phyloP scores from a whole-genome alignment of 208 protist genomes.

The Eutreptiella sp. region DNA sequence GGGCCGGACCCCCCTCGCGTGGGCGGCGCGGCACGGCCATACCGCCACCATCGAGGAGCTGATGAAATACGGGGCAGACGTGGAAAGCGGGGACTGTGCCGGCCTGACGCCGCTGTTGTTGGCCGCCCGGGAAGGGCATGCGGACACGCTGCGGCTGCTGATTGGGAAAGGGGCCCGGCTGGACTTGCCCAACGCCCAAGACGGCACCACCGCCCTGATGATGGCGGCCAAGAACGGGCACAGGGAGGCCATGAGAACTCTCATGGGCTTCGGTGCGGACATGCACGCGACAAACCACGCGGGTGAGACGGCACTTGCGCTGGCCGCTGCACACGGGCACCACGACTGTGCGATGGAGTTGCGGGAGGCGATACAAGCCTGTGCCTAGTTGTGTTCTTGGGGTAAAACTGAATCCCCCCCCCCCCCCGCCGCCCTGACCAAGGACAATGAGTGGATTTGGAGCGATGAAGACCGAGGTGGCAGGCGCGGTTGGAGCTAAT shows the following conservation, averaged over 20 bases:
- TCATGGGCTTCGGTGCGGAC: conserved; percentile 16
- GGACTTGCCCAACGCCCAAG: background rate
- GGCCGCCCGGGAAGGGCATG: background rate
- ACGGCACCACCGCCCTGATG: conserved; percentile 21
- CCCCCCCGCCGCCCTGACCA: too few relatives aligned
- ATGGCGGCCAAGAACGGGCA: conserved; percentile 10
- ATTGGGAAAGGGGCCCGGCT: background rate
- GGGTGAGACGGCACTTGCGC: too few relatives aligned
- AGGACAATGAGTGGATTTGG: too few relatives aligned
- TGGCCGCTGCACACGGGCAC: too few relatives aligned
- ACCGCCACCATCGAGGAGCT: background rate
- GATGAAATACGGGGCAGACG: background rate
- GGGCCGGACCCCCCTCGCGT: too few relatives aligned
- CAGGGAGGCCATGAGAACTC: background rate
- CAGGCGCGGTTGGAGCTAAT: too few relatives aligned
- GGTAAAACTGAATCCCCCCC: too few relatives aligned
- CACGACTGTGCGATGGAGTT: too few relatives aligned
- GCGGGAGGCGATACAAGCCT: too few relatives aligned
- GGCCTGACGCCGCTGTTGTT: conserved; percentile 15
- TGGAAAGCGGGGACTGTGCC: conserved; percentile 21
- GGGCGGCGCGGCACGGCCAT: background rate
- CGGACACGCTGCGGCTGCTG: background rate
- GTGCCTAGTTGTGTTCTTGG: too few relatives aligned
- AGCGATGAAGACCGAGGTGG: too few relatives aligned
- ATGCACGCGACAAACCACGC: too few relatives aligned